Evolutionary conservation across 176 grass and related monocot species (phyloP).

Genomic region (bread wheat (Triticum aestivum)): IWGSC_CS_RefSeq_v2.1 NC_057800.1:456149149-456149648

Average conservation of each 20-base stretch:
- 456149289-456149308: background rate
- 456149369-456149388: slow-evolving; percentile 1
- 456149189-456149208: background rate
- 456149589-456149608: background rate
- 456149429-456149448: slow-evolving; percentile 6
- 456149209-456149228: background rate
- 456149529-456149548: background rate
- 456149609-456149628: slow-evolving; percentile 17
- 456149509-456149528: background rate
- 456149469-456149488: background rate
- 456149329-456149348: background rate
- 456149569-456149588: background rate
- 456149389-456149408: background rate
- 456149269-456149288: background rate
- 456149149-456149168: no score
- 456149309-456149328: background rate
- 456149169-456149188: no score
- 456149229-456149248: background rate
- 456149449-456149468: background rate
- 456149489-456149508: background rate
- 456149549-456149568: no score
- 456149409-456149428: background rate
- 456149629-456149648: slow-evolving; percentile 40
- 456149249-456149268: background rate
- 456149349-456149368: background rate